phyloP scores from a whole-genome alignment of 192 early-diverging fungal species.

The Coemansia sp. region DNA sequence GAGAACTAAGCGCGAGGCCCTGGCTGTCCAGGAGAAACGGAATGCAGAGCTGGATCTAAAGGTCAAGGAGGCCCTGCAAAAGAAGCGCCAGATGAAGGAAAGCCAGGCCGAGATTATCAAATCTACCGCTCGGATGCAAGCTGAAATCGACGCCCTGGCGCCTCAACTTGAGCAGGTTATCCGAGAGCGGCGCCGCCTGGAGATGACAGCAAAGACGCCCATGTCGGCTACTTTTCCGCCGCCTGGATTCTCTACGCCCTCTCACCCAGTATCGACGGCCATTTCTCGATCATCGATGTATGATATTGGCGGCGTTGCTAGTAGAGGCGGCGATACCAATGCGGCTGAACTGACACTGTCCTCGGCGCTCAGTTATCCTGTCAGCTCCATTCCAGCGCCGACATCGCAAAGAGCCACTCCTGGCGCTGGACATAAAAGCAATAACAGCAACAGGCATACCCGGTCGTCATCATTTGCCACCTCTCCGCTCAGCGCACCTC shows the following conservation, averaged over 20 bases:
- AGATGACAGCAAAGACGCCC: background rate
- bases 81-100: slow-evolving; percentile 16
- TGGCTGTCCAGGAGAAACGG: slow-evolving; percentile 29
- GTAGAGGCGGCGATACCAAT: background rate
- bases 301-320: background rate
- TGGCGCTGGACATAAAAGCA: background rate
- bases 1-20: slow-evolving; percentile 12
- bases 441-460: background rate
- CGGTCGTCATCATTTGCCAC: slow-evolving; percentile 11
- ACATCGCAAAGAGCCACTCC: background rate
- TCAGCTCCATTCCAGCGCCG: background rate
- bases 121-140: slow-evolving; percentile 12
- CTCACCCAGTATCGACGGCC: background rate
- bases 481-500: background rate
- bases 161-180: slow-evolving; percentile 25
- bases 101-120: slow-evolving; percentile 10
- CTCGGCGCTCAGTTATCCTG: background rate
- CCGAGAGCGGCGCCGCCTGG: slow-evolving; percentile 10
- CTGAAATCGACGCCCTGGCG: slow-evolving; percentile 16
- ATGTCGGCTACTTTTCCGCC: background rate
- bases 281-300: background rate
- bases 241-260: background rate
- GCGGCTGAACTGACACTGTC: background rate
- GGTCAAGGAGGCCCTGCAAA: slow-evolving; percentile 18
- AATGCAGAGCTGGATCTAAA: slow-evolving; percentile 20